Base-by-base conservation (phyloP, 495 filamentous ascomycete species). In the Penicillium riverlandense region DNA sequence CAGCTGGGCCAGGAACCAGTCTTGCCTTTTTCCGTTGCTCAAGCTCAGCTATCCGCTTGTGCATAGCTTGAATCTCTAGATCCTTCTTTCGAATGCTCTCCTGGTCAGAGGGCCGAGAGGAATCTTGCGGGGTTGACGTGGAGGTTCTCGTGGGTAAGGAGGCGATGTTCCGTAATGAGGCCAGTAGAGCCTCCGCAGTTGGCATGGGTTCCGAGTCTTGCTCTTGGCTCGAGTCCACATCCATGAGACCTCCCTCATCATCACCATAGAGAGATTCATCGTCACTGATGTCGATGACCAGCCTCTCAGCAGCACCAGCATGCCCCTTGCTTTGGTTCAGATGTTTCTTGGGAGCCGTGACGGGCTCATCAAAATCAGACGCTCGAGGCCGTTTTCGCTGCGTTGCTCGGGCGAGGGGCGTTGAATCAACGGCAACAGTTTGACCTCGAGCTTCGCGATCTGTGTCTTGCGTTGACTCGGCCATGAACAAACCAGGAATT, bases 361-460 rank as follows among this genome's bases (percentile, higher is more conserved):
- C 39, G 39, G 67, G 42, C 49, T 79, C 67, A 46, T 79, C 79
- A 35, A 95, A 90, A 56, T 95, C 90, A 11, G 86, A 76, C 31
- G 90, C 89, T 35, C 86, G 84, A n/a, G 86, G 88, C 14, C 90
- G 83, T 61, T 95, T 95, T 13, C 84, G 77, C 41, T 70, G 65
- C 31, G 55, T 58, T n/a, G 49, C 28, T 35, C 58, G 61, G 22
- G 59, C 44, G 16, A 61, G 47, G 22, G 55, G 46, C 12, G 58
- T 57, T 11, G 58, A 33, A 31, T 67, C 61, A 38, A 61, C 30
- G 2, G 34, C n/a, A 27, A 55, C 22, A 2, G 15, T 37, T 34
- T 47, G 48, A 10, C 44, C 38, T 11, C 45, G 43, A n/a, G 45
- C 45, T n/a, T 49, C 45, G 27, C 41, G 36, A 14, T 43, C 34